Percentiles rank a stretch among this genome's conserved stretches.
Evolutionary conservation across 1,284 basidiomycete genomes (phyloP).

Genomic region (Schizopora paradoxa): DNA sequence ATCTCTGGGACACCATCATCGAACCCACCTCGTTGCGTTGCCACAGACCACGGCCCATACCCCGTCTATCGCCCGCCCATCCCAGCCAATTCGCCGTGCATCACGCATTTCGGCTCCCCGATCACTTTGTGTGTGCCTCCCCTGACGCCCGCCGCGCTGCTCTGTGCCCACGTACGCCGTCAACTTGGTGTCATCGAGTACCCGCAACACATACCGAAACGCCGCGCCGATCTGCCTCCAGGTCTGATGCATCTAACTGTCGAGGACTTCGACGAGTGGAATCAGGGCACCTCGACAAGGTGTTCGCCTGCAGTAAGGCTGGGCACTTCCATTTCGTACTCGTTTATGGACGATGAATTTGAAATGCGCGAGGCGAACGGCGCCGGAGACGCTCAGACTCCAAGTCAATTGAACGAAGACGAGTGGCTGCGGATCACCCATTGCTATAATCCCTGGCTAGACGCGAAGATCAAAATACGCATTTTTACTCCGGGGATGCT

Average conservation of each 20-base stretch:
- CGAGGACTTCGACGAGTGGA: slow-evolving; percentile 7
- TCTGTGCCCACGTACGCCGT: neutral
- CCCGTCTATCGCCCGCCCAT: slow-evolving; percentile 4
- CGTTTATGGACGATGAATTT: slow-evolving; percentile 1
- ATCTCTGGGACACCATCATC: neutral
- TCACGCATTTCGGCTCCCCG: neutral
- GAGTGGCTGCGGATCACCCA: slow-evolving; percentile 7
- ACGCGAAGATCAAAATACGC: neutral
- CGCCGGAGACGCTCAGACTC: neutral
- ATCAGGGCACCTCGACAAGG: neutral
- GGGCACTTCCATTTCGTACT: neutral
- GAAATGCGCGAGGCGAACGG: neutral
- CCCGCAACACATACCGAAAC: neutral
- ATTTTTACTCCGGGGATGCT: slow-evolving; percentile 10
- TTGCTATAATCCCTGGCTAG: slow-evolving; percentile 5
- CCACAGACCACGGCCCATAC: slow-evolving; percentile 3
- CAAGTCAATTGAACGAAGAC: slow-evolving; percentile 3
- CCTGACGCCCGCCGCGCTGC: slow-evolving; percentile 9
- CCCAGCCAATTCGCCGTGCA: neutral
- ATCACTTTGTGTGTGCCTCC: slow-evolving; percentile 1
- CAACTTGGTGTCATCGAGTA: neutral
- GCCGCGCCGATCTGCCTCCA: slow-evolving; percentile 1
- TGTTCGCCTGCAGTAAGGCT: neutral
- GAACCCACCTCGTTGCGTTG: slow-evolving; percentile 1
- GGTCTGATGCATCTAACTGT: neutral